These are phyloP conservation scores for Cyberlindnera veronae DNA, from an alignment of 805 yeast genomes.

Conservation along the genomic window DNA sequence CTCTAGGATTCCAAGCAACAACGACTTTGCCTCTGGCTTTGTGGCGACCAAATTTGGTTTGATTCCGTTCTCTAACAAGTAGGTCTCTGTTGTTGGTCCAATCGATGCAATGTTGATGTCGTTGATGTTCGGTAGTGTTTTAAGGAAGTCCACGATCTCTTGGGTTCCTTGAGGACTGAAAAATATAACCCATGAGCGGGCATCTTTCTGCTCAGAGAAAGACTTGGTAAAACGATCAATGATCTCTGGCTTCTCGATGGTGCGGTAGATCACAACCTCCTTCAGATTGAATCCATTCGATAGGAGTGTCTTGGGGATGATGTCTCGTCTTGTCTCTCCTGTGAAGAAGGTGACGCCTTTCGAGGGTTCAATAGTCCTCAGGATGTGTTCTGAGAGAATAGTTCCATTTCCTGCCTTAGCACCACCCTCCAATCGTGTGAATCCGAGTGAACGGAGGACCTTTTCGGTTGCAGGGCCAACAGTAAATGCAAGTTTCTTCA, in stretches of 20 bases:
- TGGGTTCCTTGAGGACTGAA: constrained; percentile 91
- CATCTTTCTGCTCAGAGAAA: constrained; percentile 26
- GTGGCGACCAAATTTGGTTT: constrained; percentile 60
- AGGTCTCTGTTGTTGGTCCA: constrained; percentile 87
- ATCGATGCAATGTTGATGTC: constrained; percentile 63
- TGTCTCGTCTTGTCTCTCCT: constrained; percentile 81
- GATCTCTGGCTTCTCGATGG: constrained; percentile 49
- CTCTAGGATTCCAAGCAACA: constrained; percentile 37
- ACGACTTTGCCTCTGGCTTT: constrained; percentile 66
- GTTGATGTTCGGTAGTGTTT: constrained; percentile 7
- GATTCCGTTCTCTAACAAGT: constrained; percentile 49
- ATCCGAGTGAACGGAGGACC: constrained; percentile 59
- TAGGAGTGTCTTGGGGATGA: constrained; percentile 61
- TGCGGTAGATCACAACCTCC: constrained; percentile 69
- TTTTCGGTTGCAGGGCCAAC: constrained; percentile 88
- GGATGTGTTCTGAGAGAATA: constrained; percentile 60
- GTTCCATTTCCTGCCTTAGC: constrained; percentile 77
- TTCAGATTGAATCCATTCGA: constrained; percentile 40
- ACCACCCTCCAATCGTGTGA: constrained; percentile 68
- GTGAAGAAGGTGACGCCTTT: constrained; percentile 66
- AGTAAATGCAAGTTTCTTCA: constrained; percentile 63
- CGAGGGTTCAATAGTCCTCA: constrained; percentile 22
- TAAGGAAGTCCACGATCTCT: constrained; percentile 49
- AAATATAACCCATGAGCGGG: constrained; percentile 68
- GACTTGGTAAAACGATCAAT: constrained; percentile 29